phyloP scores from a whole-genome alignment of 1,284 basidiomycete genomes.

The Paramarasmius palmivorus region DNA sequence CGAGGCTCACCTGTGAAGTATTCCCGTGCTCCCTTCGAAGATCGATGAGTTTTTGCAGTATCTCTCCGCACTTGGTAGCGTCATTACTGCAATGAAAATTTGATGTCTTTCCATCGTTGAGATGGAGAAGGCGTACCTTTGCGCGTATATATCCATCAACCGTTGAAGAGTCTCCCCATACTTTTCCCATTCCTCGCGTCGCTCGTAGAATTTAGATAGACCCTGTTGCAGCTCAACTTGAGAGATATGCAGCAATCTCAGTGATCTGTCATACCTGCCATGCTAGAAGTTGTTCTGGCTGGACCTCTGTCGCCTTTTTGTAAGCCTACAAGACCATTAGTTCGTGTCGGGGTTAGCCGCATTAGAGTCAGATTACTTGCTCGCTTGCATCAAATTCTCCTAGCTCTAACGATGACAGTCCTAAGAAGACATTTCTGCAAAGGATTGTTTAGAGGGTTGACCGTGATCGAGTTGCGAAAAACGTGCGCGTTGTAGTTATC shows the following conservation, averaged over 20 bases:
- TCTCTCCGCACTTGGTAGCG: constrained; percentile 76
- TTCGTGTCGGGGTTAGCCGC: neutral
- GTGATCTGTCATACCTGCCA: constrained; percentile 61
- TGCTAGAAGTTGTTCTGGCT: constrained; percentile 68
- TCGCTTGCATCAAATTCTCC: constrained; percentile 75
- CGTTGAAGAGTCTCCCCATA: constrained; percentile 54
- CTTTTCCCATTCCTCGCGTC: constrained; percentile 60
- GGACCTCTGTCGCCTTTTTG: constrained; percentile 66
- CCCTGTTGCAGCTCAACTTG: constrained; percentile 44
- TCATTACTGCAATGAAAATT: constrained; percentile 58
- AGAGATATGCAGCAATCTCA: constrained; percentile 1
- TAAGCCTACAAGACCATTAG: constrained; percentile 56
- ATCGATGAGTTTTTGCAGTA: constrained; percentile 76
- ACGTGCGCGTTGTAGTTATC: constrained; percentile 81
- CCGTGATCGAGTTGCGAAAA: neutral
- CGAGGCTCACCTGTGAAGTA: constrained; percentile 49
- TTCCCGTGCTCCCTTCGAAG: constrained; percentile 63
- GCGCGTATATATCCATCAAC: constrained; percentile 54
- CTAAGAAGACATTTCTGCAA: constrained; percentile 80
- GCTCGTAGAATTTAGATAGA: constrained; percentile 74
- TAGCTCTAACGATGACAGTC: constrained; percentile 74
- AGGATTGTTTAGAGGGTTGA: constrained; percentile 5
- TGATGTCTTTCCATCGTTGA: constrained; percentile 1
- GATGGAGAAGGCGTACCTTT: constrained; percentile 44
- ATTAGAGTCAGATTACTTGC: constrained; percentile 57